Conservation (phyloP, 805 yeast species). For the Myxozyma neglecta region DNA sequence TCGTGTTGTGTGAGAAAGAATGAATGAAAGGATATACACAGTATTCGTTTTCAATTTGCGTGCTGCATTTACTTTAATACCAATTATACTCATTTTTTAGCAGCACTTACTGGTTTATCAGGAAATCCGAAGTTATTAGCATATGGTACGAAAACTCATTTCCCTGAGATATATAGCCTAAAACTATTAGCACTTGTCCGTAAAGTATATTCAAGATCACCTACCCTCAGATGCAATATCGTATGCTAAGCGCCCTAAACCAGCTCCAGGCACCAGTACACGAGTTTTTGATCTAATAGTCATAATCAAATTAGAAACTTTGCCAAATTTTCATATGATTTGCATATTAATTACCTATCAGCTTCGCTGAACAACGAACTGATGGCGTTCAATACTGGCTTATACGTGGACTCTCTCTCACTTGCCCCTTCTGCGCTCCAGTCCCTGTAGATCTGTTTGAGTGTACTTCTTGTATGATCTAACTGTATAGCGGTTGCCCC, state of each 20-base stretch:
- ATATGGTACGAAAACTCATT: slow-evolving; percentile 76
- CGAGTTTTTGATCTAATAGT: slow-evolving; percentile 32
- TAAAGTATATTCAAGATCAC: background rate
- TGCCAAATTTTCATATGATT: background rate
- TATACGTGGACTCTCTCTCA: slow-evolving; percentile 56
- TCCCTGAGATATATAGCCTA: slow-evolving; percentile 59
- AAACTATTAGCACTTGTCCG: background rate
- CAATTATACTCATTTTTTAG: slow-evolving; percentile 50
- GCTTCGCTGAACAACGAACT: slow-evolving; percentile 37
- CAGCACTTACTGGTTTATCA: slow-evolving; percentile 35
- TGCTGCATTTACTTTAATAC: slow-evolving; percentile 34
- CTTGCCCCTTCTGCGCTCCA: slow-evolving; percentile 56
- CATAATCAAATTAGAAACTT: background rate
- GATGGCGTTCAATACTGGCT: slow-evolving; percentile 53
- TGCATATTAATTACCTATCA: background rate
- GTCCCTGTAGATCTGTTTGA: slow-evolving; percentile 78
- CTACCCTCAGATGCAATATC: slow-evolving; percentile 41
- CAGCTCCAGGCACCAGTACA: slow-evolving; percentile 83
- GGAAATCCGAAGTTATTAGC: slow-evolving; percentile 53
- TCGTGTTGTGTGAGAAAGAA: slow-evolving; percentile 63
- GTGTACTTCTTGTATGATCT: slow-evolving; percentile 21
- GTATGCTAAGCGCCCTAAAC: slow-evolving; percentile 75
- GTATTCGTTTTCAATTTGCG: slow-evolving; percentile 10
- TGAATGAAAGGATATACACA: slow-evolving; percentile 49
- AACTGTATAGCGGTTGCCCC: slow-evolving; percentile 16